phyloP scores from a whole-genome alignment of 2,329 filamentous ascomycete genomes.

The Exophiala xenobiotica region DNA sequence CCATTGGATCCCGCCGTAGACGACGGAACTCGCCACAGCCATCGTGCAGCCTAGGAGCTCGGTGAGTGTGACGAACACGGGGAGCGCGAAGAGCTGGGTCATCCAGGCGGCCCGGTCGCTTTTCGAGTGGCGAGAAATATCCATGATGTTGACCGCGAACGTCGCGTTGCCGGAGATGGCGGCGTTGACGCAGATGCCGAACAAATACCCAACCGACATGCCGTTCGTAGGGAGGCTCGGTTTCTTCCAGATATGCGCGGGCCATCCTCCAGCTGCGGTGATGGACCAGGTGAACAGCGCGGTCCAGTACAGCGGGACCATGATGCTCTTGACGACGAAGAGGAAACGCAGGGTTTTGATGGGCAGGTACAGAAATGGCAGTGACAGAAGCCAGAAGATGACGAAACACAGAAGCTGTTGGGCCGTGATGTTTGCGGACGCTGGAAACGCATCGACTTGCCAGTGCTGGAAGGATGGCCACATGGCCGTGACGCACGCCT shows the following conservation, averaged over 20 bases:
- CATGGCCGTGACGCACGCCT: constrained; percentile 39
- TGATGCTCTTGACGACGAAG: constrained; percentile 35
- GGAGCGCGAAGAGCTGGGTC: constrained; percentile 46
- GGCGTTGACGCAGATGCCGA: constrained; percentile 17
- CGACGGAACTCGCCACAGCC: constrained; percentile 47
- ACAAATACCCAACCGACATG: constrained; percentile 6
- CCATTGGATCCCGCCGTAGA: constrained; percentile 35
- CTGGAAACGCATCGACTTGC: constrained; percentile 52
- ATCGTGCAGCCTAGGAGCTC: constrained; percentile 57
- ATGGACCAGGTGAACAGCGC: constrained; percentile 16
- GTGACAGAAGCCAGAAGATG: constrained; percentile 53
- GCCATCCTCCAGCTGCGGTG: constrained; percentile 15
- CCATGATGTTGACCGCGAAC: constrained; percentile 51
- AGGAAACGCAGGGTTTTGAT: constrained; percentile 32
- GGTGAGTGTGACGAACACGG: constrained; percentile 50
- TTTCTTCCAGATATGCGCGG: constrained; percentile 7
- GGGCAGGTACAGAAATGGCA: constrained; percentile 42
- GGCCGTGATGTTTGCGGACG: constrained; percentile 54
- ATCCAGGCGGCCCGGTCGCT: constrained; percentile 37
- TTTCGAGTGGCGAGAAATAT: constrained; percentile 49
- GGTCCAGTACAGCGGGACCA: constrained; percentile 10
- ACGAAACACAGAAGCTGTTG: constrained; percentile 58
- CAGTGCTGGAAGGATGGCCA: constrained; percentile 50
- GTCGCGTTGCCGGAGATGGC: constrained; percentile 31
- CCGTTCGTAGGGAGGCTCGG: constrained; percentile 9